Evolutionary conservation across 139 green algal species (phyloP).

Genomic region (Tetradesmus obliquus): DNA sequence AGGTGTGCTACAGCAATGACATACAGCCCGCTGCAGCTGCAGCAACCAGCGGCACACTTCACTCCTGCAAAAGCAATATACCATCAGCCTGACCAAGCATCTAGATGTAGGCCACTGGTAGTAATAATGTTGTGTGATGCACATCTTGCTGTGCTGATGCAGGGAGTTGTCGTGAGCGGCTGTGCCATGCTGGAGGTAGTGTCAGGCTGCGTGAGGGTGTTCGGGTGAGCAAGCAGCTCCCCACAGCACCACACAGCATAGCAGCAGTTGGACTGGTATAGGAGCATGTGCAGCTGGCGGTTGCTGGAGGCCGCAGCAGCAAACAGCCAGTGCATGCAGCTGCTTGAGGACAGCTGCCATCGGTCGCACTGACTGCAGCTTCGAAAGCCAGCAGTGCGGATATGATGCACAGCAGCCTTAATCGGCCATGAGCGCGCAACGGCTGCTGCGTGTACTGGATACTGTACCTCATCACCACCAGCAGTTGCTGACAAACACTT

Average conservation of each 20-base stretch:
- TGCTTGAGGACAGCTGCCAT: background rate
- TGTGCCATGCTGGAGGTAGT: conserved; percentile 26
- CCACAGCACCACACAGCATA: too few species aligned
- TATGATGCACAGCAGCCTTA: background rate
- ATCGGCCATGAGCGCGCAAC: too few species aligned
- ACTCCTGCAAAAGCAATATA: too few species aligned
- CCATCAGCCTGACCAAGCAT: background rate
- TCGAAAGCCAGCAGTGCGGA: background rate
- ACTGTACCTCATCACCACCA: too few species aligned
- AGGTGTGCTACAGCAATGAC: background rate
- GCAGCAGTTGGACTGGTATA: too few species aligned
- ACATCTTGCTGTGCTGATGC: background rate
- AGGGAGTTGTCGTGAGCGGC: conserved; percentile 9
- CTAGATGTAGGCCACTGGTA: too few species aligned
- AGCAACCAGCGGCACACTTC: background rate
- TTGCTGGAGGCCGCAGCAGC: too few species aligned
- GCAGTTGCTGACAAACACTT: too few species aligned
- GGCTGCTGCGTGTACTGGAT: too few species aligned
- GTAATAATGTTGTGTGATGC: too few species aligned
- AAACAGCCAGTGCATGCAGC: background rate
- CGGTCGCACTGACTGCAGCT: background rate
- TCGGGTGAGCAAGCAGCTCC: conserved; percentile 6
- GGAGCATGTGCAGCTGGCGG: too few species aligned
- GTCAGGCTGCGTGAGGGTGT: conserved; percentile 10
- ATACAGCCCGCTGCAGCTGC: background rate